Evolutionary conservation across 1,139 yeast genomes (phyloP).

Genomic region (Kazachstania sp.): DNA sequence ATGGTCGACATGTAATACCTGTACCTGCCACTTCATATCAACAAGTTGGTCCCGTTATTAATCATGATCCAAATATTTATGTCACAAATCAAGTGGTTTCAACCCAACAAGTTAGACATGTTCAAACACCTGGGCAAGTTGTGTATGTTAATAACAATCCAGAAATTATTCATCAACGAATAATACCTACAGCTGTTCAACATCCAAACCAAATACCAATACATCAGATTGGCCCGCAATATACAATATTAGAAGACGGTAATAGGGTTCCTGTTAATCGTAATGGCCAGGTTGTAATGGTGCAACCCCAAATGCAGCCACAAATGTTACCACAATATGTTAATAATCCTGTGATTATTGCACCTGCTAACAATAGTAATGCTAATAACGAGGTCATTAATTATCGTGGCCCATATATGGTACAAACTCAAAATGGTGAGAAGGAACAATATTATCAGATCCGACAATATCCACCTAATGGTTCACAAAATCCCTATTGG

Average conservation of each 20-base stretch:
- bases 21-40: not conserved
- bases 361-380: not conserved
- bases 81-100: not conserved
- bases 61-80: not conserved
- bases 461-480: not conserved
- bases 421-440: not conserved
- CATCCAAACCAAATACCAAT: not conserved
- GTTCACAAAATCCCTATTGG: not conserved
- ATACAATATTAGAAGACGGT: not conserved
- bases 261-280: not conserved
- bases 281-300: not conserved
- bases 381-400: not conserved
- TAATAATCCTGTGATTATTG: not conserved
- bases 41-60: not conserved
- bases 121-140: not conserved
- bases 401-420: not conserved
- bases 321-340: not conserved
- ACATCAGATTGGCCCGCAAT: not conserved
- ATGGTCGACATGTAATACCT: not conserved
- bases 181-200: not conserved
- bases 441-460: not conserved
- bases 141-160: conserved; percentile 1
- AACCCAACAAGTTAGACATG: not conserved
- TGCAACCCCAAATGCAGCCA: not conserved
- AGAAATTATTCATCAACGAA: not conserved